Evolutionary conservation across 148 eudicot species (phyloP).

Genomic region (Chenopodium quinoa): DNA sequence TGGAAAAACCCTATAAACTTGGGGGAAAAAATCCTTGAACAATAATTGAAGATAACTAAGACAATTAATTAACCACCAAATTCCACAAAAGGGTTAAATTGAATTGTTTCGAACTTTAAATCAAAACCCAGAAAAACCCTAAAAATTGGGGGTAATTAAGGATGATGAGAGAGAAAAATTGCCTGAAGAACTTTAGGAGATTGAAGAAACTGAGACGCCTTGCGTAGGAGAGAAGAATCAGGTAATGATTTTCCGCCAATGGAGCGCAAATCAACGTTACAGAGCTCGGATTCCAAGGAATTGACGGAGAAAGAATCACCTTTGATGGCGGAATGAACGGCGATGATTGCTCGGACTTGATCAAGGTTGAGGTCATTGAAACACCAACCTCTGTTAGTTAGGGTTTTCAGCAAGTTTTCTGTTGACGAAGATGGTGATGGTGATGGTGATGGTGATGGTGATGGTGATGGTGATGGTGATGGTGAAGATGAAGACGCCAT

Average conservation of each 20-base stretch:
- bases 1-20: neutral
- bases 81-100: too few species aligned
- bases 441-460: slow-evolving; percentile 12
- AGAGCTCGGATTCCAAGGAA: slow-evolving; percentile 63
- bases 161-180: slow-evolving; percentile 4
- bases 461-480: slow-evolving; percentile 6
- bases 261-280: slow-evolving; percentile 58
- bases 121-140: slow-evolving; percentile 5
- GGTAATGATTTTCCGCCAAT: slow-evolving; percentile 75
- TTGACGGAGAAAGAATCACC: slow-evolving; percentile 34
- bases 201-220: slow-evolving; percentile 44
- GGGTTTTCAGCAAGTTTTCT: slow-evolving; percentile 42
- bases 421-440: slow-evolving; percentile 20
- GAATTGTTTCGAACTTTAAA: neutral
- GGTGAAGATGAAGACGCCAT: slow-evolving; percentile 18
- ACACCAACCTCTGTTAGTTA: slow-evolving; percentile 64
- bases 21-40: neutral
- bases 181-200: slow-evolving; percentile 87
- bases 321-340: slow-evolving; percentile 35
- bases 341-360: slow-evolving; percentile 45
- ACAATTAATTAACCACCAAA: neutral
- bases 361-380: slow-evolving; percentile 43
- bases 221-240: slow-evolving; percentile 51
- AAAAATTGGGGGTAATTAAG: neutral
- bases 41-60: neutral